phyloP scores from a whole-genome alignment of 306 rosid genomes.

The Sicyos baderoa region DNA sequence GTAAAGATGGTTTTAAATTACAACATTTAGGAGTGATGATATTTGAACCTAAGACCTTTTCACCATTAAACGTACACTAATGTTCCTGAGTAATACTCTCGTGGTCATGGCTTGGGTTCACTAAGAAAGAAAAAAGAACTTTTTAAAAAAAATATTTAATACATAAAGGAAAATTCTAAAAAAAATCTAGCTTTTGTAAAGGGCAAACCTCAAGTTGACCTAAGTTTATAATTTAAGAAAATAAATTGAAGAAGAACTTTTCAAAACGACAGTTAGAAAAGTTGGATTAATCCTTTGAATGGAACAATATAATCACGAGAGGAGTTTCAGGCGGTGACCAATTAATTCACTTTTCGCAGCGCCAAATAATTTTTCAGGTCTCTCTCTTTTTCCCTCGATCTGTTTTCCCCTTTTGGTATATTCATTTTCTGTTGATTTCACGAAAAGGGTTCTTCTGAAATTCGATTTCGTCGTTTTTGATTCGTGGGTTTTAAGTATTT shows the following conservation, averaged over 20 bases:
- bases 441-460: neutral
- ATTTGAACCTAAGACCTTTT: no score
- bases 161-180: no score
- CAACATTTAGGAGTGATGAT: no score
- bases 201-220: neutral
- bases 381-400: neutral
- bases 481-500: constrained; percentile 11
- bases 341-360: neutral
- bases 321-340: neutral
- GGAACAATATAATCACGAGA: neutral
- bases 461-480: neutral
- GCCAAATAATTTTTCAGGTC: neutral
- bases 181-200: no score
- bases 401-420: neutral
- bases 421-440: neutral
- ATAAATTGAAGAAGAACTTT: neutral
- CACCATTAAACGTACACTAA: no score
- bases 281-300: neutral
- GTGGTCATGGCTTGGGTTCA: no score
- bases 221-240: neutral
- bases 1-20: no score
- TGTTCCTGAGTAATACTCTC: no score
- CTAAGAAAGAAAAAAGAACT: no score
- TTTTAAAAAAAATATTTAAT: no score
- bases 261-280: neutral